These are phyloP conservation scores for Bacidia rubella DNA, from an alignment of 495 filamentous ascomycete genomes.

Conservation along the genomic window DNA sequence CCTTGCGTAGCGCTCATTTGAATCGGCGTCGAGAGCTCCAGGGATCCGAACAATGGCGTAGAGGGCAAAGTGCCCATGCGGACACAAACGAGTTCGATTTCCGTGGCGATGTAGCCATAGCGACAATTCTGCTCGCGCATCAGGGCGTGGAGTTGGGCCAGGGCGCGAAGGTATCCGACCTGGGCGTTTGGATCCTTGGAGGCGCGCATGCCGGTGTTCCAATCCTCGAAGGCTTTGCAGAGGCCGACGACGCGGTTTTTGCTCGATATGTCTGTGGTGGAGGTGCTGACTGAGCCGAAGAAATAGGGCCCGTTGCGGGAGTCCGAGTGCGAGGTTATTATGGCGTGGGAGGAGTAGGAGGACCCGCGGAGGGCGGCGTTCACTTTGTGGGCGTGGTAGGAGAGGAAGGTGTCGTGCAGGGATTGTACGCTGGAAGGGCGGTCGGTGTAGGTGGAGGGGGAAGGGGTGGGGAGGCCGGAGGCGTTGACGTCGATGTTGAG, in stretches of 20 bases:
- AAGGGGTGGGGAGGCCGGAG: constrained; percentile 46
- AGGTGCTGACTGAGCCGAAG: constrained; percentile 31
- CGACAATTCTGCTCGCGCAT: constrained; percentile 89
- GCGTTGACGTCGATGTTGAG: constrained; percentile 55
- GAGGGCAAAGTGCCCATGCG: constrained; percentile 53
- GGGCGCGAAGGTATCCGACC: constrained; percentile 71
- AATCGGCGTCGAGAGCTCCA: constrained; percentile 57
- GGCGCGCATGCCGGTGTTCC: constrained; percentile 87
- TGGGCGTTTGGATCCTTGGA: constrained; percentile 57
- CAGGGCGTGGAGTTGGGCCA: constrained; percentile 69
- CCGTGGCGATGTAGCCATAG: constrained; percentile 89
- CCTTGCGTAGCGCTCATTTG: constrained; percentile 20
- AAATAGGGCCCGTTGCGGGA: constrained; percentile 58
- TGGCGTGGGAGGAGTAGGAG: constrained; percentile 39
- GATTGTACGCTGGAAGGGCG: constrained; percentile 62
- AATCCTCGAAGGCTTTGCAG: constrained; percentile 76
- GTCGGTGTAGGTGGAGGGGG: constrained; percentile 34
- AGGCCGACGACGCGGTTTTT: constrained; percentile 75
- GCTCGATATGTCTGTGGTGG: constrained; percentile 32
- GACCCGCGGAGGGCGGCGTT: constrained; percentile 64
- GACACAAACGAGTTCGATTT: constrained; percentile 85
- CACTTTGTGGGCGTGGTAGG: constrained; percentile 62
- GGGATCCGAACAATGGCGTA: constrained; percentile 68
- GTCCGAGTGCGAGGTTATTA: constrained; percentile 57
- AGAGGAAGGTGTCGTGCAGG: constrained; percentile 53